Evolutionary conservation across 129 eudicot genomes (phyloP).

Genomic region (Escallonia rubra): DNA sequence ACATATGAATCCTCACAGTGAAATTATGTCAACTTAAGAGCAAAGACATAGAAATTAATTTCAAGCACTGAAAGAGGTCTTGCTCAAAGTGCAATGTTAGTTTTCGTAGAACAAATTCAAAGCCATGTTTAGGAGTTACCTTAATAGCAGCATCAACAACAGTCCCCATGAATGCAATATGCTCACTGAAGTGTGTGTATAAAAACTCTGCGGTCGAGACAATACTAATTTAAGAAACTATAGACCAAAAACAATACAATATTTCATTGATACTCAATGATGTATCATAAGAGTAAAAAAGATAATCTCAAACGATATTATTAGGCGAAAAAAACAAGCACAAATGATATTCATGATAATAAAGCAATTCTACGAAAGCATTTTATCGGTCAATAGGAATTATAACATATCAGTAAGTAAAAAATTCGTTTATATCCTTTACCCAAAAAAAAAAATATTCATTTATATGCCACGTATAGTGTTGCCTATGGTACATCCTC

Average conservation of each 20-base stretch:
- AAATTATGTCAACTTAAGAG: not conserved
- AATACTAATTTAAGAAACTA: not conserved
- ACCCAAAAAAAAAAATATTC: no score
- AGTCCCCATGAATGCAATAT: conserved; percentile 38
- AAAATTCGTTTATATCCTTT: no score
- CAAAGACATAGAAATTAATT: not conserved
- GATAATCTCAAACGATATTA: no score
- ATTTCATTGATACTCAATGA: not conserved
- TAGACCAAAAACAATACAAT: not conserved
- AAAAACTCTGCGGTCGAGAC: conserved; percentile 23
- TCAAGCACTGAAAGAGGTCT: not conserved
- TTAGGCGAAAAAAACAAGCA: no score
- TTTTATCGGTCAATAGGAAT: no score
- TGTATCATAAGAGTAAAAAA: not conserved
- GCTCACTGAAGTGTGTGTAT: conserved; percentile 13
- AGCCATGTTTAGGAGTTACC: conserved; percentile 5
- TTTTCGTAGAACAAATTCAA: no score
- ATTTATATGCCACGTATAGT: no score
- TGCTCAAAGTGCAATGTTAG: no score
- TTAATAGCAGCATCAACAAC: not conserved
- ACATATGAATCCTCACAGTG: not conserved
- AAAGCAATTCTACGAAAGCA: no score
- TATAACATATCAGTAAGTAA: no score
- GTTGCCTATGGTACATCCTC: no score
- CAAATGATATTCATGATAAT: no score